phyloP scores from a whole-genome alignment of 2,329 filamentous ascomycete genomes.

The Tolypocladium ophioglossoides region DNA sequence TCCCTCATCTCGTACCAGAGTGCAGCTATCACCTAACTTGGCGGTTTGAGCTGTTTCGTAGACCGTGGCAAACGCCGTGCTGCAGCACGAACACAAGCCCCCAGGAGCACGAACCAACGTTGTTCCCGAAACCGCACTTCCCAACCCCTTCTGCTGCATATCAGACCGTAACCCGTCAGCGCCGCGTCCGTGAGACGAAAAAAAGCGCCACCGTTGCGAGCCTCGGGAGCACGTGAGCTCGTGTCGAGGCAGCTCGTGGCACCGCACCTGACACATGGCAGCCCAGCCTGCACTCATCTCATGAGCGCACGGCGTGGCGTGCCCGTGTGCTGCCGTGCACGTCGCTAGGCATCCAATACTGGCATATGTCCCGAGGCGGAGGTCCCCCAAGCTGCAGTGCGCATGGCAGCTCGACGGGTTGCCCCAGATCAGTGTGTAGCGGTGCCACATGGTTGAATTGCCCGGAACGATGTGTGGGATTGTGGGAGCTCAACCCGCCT shows the following conservation, averaged over 20 bases:
- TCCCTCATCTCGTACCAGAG: background rate
- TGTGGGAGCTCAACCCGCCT: background rate
- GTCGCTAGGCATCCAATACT: constrained; percentile 1
- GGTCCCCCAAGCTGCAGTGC: background rate
- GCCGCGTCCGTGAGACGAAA: background rate
- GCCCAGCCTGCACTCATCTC: background rate
- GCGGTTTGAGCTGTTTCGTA: background rate
- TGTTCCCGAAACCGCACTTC: background rate
- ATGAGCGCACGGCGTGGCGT: background rate
- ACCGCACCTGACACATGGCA: background rate
- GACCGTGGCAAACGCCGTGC: background rate
- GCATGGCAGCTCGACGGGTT: background rate
- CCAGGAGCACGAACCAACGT: background rate
- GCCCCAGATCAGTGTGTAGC: background rate
- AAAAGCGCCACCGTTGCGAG: background rate
- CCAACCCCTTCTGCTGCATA: background rate
- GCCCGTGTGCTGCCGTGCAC: background rate
- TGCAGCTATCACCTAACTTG: background rate
- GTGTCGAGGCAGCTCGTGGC: constrained; percentile 1
- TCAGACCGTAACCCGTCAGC: background rate
- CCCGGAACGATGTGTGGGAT: background rate
- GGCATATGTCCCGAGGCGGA: constrained; percentile 2
- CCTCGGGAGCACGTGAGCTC: constrained; percentile 4
- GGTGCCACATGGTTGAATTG: background rate
- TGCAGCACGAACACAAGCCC: background rate